phyloP scores from a whole-genome alignment of 2,329 filamentous ascomycete genomes.

The Pochonia chlamydosporia region DNA sequence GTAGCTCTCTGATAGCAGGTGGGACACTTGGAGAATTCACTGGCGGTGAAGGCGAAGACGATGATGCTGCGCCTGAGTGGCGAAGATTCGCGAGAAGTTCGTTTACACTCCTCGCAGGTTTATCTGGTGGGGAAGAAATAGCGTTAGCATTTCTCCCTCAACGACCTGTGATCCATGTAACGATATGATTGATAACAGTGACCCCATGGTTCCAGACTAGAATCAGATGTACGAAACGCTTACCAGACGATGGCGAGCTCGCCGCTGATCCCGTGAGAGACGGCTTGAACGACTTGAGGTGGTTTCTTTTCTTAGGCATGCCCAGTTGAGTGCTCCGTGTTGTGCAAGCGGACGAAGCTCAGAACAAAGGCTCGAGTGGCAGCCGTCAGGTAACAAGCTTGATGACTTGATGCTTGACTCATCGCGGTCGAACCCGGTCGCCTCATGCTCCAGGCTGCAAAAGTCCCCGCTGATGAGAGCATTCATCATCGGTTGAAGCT shows the following conservation, averaged over 20 bases:
- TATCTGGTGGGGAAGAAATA: conserved; percentile 5
- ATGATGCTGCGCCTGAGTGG: conserved; percentile 31
- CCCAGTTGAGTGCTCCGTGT: conserved; percentile 17
- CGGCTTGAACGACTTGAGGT: conserved; percentile 52
- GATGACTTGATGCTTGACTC: background rate
- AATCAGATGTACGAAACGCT: no score
- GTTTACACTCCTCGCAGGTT: conserved; percentile 44
- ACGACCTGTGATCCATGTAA: no score
- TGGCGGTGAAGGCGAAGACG: conserved; percentile 21
- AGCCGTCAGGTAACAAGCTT: background rate
- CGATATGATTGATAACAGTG: no score
- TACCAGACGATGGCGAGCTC: conserved; percentile 17
- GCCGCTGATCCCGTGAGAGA: conserved; percentile 45
- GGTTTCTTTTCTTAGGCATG: conserved; percentile 61
- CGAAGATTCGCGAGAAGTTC: conserved; percentile 54
- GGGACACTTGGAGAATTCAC: conserved; percentile 47
- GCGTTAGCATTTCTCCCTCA: no score
- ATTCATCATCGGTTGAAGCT: no score
- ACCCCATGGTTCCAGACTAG: no score
- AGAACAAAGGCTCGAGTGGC: background rate
- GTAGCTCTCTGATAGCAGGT: conserved; percentile 51
- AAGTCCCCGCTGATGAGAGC: background rate
- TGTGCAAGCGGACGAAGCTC: background rate
- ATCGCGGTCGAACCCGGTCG: background rate
- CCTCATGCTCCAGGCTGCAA: background rate